Base-by-base conservation (phyloP, 139 green algal species). In the Edaphochlamys debaryana region DNA sequence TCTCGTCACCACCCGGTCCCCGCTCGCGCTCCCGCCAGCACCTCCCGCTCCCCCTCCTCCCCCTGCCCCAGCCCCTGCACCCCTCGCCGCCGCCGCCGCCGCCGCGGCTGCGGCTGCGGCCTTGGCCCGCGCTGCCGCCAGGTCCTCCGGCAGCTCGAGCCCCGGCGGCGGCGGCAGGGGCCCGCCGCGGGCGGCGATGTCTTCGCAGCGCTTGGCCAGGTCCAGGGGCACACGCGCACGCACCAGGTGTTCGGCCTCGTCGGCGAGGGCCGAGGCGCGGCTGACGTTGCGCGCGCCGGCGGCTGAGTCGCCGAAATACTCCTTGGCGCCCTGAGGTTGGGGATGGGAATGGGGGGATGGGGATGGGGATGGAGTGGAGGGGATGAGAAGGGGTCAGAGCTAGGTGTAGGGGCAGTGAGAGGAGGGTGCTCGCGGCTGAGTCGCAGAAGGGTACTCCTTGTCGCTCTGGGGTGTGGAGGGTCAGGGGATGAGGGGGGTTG, bases 131-230 rank as follows among this genome's bases (percentile, higher is more conserved):
- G 56, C 50, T 52, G 72, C 77, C 54, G 83, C 78, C 79, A 86
- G 54, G 1, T 62, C 48, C 66, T 79, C 70, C 19, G 83, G 79
- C 45, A 68, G 34, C 52, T 78, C 58, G 56, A 85, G 3, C 27
- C 81, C 71, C 4, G 83, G 63, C 20, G 90, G 90, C 37, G 90
- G 72, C 7, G 86, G 85, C 40, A 86, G 87, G 38, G 91, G 89
- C 37, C 92, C 92, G 0, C 92, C 90, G 23, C 19, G 34, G 0
- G 72, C 87, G 25, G 20, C n/a, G 15, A 95, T 92, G 7, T 79
- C 87, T 42, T 93, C 91, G 54, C 90, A 91, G 27, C 73, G 68
- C 3, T 70, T 75, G n/a, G 73, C 72, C n/a, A 95, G 79, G 45
- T 88, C 87, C 22, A 82, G 74, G 13, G 90, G 68, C 45, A 94